Conservation (phyloP, 192 early-diverging fungal genomes). For the Oehlia diaphana region DNA sequence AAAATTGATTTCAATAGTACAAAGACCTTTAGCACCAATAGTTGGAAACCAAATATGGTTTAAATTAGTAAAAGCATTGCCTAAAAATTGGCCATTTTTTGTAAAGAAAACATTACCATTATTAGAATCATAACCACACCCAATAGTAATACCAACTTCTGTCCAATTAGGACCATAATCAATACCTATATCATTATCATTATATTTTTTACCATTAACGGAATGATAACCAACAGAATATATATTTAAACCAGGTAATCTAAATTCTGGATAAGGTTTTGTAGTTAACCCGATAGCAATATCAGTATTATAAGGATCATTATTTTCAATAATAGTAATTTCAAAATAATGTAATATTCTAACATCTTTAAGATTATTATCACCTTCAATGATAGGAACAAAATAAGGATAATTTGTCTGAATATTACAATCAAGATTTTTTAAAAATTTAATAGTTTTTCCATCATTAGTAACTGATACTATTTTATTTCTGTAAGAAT, state of each 20-base stretch:
- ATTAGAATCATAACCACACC: constrained; percentile 37
- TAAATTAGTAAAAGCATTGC: constrained; percentile 29
- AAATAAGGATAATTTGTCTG: constrained; percentile 28
- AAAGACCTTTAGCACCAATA: constrained; percentile 40
- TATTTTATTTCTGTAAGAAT: not conserved
- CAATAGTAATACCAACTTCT: constrained; percentile 31
- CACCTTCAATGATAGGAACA: not conserved
- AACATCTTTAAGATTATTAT: not conserved
- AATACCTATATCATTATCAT: constrained; percentile 37
- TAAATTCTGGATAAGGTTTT: constrained; percentile 45
- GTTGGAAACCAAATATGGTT: constrained; percentile 40
- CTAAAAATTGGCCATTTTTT: constrained; percentile 36
- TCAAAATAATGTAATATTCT: constrained; percentile 44
- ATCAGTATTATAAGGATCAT: not conserved
- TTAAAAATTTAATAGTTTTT: not conserved
- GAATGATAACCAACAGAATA: constrained; percentile 50
- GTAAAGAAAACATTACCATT: constrained; percentile 44
- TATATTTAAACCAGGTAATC: constrained; percentile 51
- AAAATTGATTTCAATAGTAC: constrained; percentile 37
- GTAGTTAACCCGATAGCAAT: constrained; percentile 43
- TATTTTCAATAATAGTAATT: constrained; percentile 29
- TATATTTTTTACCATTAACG: constrained; percentile 46
- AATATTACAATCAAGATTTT: not conserved
- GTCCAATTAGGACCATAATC: constrained; percentile 33
- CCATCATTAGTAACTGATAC: not conserved